These are phyloP conservation scores for Aciculosporium take DNA, from an alignment of 2,329 filamentous ascomycete species.

Conservation along the genomic window DNA sequence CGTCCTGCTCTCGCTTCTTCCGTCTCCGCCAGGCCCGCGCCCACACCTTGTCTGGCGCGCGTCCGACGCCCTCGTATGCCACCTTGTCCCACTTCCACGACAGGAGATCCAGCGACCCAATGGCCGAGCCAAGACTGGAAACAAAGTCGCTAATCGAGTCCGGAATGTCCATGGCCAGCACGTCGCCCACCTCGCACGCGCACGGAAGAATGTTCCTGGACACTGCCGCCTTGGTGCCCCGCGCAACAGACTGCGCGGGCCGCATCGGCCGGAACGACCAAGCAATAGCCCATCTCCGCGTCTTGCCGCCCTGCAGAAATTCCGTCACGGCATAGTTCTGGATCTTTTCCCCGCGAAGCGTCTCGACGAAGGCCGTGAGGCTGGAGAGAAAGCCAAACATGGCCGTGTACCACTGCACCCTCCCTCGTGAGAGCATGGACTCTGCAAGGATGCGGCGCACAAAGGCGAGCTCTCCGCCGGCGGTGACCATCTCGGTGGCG, in stretches of 20 bases:
- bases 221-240: constrained; percentile 26
- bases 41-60: constrained; percentile 63
- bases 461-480: constrained; percentile 66
- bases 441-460: constrained; percentile 57
- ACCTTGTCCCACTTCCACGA: constrained; percentile 49
- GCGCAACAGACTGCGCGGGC: constrained; percentile 35
- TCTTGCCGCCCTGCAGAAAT: constrained; percentile 64
- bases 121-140: constrained; percentile 24
- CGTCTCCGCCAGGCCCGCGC: constrained; percentile 56
- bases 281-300: constrained; percentile 71
- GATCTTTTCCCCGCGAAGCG: constrained; percentile 41
- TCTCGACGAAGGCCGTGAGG: constrained; percentile 46
- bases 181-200: constrained; percentile 23
- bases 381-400: constrained; percentile 78
- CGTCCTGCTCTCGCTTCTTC: constrained; percentile 36
- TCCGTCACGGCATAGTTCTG: constrained; percentile 72
- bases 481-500: constrained; percentile 70
- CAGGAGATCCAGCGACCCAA: constrained; percentile 42
- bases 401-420: constrained; percentile 74
- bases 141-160: constrained; percentile 25
- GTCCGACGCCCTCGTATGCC: constrained; percentile 42
- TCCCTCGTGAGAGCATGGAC: constrained; percentile 42
- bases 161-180: constrained; percentile 31
- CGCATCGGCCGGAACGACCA: constrained; percentile 69
- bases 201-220: constrained; percentile 30